phyloP scores from a whole-genome alignment of 1,139 yeast species.

The Ogataea hybrid region DNA sequence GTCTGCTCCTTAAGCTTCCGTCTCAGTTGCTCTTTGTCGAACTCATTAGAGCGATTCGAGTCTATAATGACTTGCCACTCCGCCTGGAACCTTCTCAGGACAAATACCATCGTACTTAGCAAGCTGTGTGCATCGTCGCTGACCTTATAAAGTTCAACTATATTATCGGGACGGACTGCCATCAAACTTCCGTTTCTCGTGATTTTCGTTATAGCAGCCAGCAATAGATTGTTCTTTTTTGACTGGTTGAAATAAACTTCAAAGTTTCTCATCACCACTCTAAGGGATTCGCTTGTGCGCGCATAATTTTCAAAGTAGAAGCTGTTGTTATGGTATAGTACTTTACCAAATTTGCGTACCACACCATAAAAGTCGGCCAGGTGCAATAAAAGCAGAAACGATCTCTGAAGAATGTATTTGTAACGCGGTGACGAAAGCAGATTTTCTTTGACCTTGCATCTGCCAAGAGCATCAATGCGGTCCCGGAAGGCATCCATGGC shows the following conservation, averaged over 20 bases:
- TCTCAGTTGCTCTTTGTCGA: constrained; percentile 26
- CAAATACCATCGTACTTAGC: constrained; percentile 23
- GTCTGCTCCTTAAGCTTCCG: constrained; percentile 26
- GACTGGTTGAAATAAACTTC: constrained; percentile 46
- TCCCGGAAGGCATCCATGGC: constrained; percentile 11
- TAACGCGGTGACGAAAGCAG: constrained; percentile 14
- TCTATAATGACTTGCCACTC: constrained; percentile 31
- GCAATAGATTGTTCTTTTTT: constrained; percentile 51
- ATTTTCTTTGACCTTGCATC: constrained; percentile 16
- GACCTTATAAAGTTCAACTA: constrained; percentile 38
- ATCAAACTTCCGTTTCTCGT: constrained; percentile 45
- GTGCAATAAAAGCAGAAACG: constrained; percentile 26
- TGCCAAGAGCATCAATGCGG: constrained; percentile 9
- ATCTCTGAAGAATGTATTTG: constrained; percentile 23
- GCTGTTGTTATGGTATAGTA: constrained; percentile 29
- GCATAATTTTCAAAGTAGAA: constrained; percentile 28
- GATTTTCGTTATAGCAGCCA: constrained; percentile 49
- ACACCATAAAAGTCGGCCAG: constrained; percentile 33
- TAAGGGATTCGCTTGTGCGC: constrained; percentile 22
- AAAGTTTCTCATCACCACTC: constrained; percentile 35
- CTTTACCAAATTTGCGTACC: constrained; percentile 31
- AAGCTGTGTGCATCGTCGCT: constrained; percentile 27
- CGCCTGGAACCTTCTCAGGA: constrained; percentile 26
- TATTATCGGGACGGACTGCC: constrained; percentile 38
- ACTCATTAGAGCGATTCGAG: constrained; percentile 26